A percentile compares a stretch with the other conserved stretches of the same genome.
phyloP scores from a whole-genome alignment of 108 stramenopile species.

The Nitzschia sp. region DNA sequence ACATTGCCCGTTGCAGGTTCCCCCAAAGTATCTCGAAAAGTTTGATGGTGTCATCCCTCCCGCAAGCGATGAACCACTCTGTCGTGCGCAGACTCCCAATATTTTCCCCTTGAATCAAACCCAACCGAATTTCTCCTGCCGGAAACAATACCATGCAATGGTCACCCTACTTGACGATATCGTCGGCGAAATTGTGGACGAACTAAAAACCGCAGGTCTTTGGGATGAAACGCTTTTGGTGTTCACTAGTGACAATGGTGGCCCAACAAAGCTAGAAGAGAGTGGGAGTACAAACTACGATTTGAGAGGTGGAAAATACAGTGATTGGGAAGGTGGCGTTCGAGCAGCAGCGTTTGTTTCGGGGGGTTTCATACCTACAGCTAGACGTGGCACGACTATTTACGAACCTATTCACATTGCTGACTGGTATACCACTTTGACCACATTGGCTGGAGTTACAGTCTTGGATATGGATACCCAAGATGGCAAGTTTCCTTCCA shows the following conservation, averaged over 20 bases:
- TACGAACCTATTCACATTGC: conserved; percentile 17
- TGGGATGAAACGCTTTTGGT: conserved; percentile 41
- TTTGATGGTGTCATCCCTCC: conserved; percentile 11
- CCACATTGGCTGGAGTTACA: conserved; percentile 34
- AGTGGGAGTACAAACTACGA: conserved; percentile 32
- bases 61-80: neutral
- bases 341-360: conserved; percentile 43
- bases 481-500: conserved; percentile 18
- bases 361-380: conserved; percentile 33
- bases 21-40: conserved; percentile 19
- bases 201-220: conserved; percentile 6
- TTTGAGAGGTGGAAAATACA: conserved; percentile 40
- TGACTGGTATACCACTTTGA: conserved; percentile 47
- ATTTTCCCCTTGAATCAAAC: conserved; percentile 3
- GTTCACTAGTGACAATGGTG: conserved; percentile 39
- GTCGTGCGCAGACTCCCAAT: conserved; percentile 5
- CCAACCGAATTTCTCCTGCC: conserved; percentile 9
- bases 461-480: conserved; percentile 20
- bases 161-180: conserved; percentile 25
- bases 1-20: conserved; percentile 39
- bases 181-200: conserved; percentile 8
- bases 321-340: conserved; percentile 41
- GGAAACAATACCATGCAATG: conserved; percentile 34
- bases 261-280: conserved; percentile 9
- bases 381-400: conserved; percentile 23